phyloP scores from a whole-genome alignment of 1,284 basidiomycete genomes.

The Filobasidium uniguttulatum region DNA sequence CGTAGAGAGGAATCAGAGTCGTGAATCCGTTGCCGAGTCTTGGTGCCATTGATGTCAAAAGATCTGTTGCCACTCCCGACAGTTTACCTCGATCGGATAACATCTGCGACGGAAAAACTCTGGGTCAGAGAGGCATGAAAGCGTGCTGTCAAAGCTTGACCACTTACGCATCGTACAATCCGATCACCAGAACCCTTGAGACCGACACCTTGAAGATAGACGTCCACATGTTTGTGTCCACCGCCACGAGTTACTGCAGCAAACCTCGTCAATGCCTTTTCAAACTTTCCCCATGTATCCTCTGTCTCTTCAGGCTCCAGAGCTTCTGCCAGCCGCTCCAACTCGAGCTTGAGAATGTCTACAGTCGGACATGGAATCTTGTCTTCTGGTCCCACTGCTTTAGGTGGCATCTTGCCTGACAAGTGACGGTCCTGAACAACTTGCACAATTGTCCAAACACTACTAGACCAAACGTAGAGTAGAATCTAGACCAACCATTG shows the following conservation, averaged over 20 bases:
- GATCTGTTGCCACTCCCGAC: constrained; percentile 39
- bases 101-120: constrained; percentile 25
- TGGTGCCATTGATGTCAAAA: constrained; percentile 40
- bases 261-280: constrained; percentile 32
- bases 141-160: not conserved
- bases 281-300: constrained; percentile 38
- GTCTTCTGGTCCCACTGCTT: constrained; percentile 14
- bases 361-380: constrained; percentile 27
- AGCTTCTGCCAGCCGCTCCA: constrained; percentile 25
- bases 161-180: constrained; percentile 34
- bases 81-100: constrained; percentile 40
- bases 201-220: constrained; percentile 31
- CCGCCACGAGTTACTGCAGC: constrained; percentile 34
- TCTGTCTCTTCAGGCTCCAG: constrained; percentile 35
- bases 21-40: constrained; percentile 35
- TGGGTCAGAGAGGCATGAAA: too few relatives aligned
- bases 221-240: constrained; percentile 32
- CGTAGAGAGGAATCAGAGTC: constrained; percentile 36
- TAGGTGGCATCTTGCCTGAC: constrained; percentile 8
- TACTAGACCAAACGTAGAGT: too few relatives aligned
- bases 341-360: constrained; percentile 28
- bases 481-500: too few relatives aligned
- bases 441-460: too few relatives aligned
- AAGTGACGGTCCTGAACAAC: too few relatives aligned
- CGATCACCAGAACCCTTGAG: constrained; percentile 30